A percentile compares a stretch with the other conserved stretches of the same genome.
phyloP scores from a whole-genome alignment of 495 filamentous ascomycete genomes.

The Penicillium argentinense region DNA sequence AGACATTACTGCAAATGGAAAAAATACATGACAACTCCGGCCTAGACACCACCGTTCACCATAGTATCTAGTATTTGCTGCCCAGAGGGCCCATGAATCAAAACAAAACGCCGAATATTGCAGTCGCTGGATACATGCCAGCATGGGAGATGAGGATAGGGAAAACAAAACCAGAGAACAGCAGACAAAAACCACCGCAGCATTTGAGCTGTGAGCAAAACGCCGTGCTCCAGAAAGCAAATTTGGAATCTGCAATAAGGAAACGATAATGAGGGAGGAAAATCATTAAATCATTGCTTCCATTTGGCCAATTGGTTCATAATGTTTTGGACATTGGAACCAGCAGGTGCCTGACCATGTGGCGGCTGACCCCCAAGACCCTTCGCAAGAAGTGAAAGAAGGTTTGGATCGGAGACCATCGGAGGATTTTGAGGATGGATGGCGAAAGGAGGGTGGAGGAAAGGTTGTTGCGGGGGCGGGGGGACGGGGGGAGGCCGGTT shows the following conservation, averaged over 20 bases:
- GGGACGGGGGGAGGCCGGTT: conserved; percentile 40
- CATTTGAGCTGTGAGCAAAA: conserved; percentile 5
- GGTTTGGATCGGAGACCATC: conserved; percentile 40
- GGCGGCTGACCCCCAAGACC: conserved; percentile 38
- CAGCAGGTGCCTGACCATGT: conserved; percentile 39
- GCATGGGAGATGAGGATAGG: conserved; percentile 10
- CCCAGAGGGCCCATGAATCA: conserved; percentile 6
- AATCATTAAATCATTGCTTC: conserved; percentile 52
- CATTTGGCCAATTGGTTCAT: conserved; percentile 63
- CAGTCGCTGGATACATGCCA: conserved; percentile 18
- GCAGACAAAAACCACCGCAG: conserved; percentile 5
- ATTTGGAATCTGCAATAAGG: conserved; percentile 10
- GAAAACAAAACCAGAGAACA: conserved; percentile 11
- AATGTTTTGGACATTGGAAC: conserved; percentile 57
- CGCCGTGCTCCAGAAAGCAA: conserved; percentile 21
- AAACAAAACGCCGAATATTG: conserved; percentile 22
- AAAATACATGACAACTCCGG: conserved; percentile 18
- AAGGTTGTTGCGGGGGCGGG: conserved; percentile 34
- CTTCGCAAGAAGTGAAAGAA: conserved; percentile 48
- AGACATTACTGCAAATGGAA: conserved; percentile 1
- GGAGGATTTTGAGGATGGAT: conserved; percentile 32
- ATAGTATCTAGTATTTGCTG: conserved; percentile 24
- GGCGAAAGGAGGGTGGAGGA: conserved; percentile 36
- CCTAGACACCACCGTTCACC: conserved; percentile 15
- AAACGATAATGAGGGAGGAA: conserved; percentile 13